These are phyloP conservation scores for Monilinia laxa DNA, from an alignment of 2,329 filamentous ascomycete species.

Conservation along the genomic window DNA sequence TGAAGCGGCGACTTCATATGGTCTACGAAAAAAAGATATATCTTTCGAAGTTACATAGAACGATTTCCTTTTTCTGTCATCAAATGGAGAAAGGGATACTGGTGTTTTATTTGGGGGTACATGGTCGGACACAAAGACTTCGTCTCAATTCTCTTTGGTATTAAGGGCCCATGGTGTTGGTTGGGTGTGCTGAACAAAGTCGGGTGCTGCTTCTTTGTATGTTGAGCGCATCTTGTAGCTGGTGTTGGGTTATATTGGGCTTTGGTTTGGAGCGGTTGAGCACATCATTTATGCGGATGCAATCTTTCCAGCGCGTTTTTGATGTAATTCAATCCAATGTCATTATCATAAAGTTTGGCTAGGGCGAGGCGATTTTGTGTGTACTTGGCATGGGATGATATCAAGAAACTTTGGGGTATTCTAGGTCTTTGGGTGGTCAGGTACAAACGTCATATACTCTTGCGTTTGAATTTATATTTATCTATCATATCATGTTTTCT, in stretches of 20 bases:
- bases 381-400: constrained; percentile 22
- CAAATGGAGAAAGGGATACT: constrained; percentile 30
- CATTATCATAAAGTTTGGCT: constrained; percentile 25
- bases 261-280: constrained; percentile 34
- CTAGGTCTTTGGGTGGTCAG: constrained; percentile 18
- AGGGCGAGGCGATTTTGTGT: constrained; percentile 25
- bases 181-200: constrained; percentile 33
- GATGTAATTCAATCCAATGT: constrained; percentile 25
- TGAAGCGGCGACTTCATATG: constrained; percentile 41
- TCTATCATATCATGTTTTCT: constrained; percentile 3
- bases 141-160: constrained; percentile 35
- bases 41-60: constrained; percentile 39
- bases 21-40: constrained; percentile 39
- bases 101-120: constrained; percentile 37
- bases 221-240: constrained; percentile 28
- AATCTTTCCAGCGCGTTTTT: constrained; percentile 31
- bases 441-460: constrained; percentile 21
- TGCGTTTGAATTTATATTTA: neutral
- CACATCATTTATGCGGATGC: constrained; percentile 31
- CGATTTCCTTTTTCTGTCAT: constrained; percentile 38
- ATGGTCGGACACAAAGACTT: constrained; percentile 38
- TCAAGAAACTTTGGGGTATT: constrained; percentile 22
- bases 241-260: constrained; percentile 26
- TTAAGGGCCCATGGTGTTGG: constrained; percentile 35
- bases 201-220: constrained; percentile 35